Conservation (phyloP, 345 rosid species). For the Theobroma cacao region DNA sequence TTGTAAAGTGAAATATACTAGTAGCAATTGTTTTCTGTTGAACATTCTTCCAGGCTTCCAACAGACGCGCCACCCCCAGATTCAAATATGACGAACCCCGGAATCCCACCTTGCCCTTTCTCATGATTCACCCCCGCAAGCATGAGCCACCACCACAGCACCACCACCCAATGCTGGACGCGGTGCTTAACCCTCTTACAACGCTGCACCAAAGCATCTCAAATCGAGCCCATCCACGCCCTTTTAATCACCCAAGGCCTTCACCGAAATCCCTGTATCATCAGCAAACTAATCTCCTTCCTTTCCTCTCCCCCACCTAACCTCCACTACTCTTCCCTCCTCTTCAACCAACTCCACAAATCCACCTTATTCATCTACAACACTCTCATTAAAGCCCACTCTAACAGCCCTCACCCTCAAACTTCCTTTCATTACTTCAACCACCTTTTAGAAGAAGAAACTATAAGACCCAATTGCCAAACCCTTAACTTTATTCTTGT, state of each 20-base stretch:
- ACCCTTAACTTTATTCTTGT: slow-evolving; percentile 47
- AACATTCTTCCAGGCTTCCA: neutral
- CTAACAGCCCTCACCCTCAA: slow-evolving; percentile 33
- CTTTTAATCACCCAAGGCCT: slow-evolving; percentile 36
- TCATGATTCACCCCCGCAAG: neutral
- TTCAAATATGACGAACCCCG: neutral
- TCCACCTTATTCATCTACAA: slow-evolving; percentile 41
- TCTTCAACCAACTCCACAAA: slow-evolving; percentile 32
- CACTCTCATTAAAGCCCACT: slow-evolving; percentile 49
- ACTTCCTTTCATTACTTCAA: slow-evolving; percentile 38
- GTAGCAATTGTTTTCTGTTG: neutral
- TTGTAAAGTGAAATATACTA: no score
- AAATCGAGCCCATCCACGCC: slow-evolving; percentile 41
- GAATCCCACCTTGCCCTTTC: neutral
- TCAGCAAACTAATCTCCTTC: slow-evolving; percentile 46
- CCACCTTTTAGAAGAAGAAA: slow-evolving; percentile 30
- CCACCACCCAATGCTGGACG: slow-evolving; percentile 27
- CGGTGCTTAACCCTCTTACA: slow-evolving; percentile 34
- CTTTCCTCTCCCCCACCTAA: slow-evolving; percentile 25
- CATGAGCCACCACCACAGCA: slow-evolving; percentile 2
- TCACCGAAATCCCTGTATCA: slow-evolving; percentile 35
- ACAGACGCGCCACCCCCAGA: neutral
- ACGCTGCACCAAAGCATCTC: slow-evolving; percentile 26
- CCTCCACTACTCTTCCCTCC: slow-evolving; percentile 40
- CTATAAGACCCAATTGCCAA: slow-evolving; percentile 36